These are phyloP conservation scores for Lithospermum erythrorhizon DNA, from an alignment of 257 asterid genomes.

Conservation along the genomic window DNA sequence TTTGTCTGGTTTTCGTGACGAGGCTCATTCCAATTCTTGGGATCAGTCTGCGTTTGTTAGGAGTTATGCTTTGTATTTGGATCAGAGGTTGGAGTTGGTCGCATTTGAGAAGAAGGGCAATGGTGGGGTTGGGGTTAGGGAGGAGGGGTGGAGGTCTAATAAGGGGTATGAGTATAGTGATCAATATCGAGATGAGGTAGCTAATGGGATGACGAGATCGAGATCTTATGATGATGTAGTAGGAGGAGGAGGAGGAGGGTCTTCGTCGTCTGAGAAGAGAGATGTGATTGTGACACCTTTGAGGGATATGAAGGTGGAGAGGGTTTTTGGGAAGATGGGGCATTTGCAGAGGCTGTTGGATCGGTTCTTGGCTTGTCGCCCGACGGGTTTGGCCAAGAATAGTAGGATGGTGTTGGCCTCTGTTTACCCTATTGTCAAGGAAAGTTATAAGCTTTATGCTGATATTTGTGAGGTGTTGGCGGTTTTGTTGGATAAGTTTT, in stretches of 20 bases:
- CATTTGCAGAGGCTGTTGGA: constrained; percentile 57
- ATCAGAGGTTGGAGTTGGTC: constrained; percentile 53
- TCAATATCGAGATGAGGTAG: constrained; percentile 20
- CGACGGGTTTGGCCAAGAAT: constrained; percentile 52
- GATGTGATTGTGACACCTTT: constrained; percentile 41
- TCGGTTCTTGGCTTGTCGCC: constrained; percentile 47
- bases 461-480: constrained; percentile 58
- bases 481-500: constrained; percentile 48
- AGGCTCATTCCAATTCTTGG: constrained; percentile 64
- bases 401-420: constrained; percentile 58
- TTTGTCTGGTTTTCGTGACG: constrained; percentile 51
- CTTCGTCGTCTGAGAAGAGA: constrained; percentile 12
- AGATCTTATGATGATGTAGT: constrained; percentile 50
- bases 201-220: constrained; percentile 43
- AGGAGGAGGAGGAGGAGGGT: too few relatives aligned
- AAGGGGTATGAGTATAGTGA: constrained; percentile 32
- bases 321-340: constrained; percentile 48
- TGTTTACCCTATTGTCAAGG: constrained; percentile 34
- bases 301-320: constrained; percentile 44
- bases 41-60: constrained; percentile 62
- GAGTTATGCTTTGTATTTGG: constrained; percentile 55
- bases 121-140: constrained; percentile 30
- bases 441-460: constrained; percentile 48
- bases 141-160: constrained; percentile 30
- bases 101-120: constrained; percentile 32